Evolutionary conservation across 2,329 filamentous ascomycete genomes (phyloP), one percentile per base, ranked within the genome.

Genomic region (Grosmannia serpens): DNA sequence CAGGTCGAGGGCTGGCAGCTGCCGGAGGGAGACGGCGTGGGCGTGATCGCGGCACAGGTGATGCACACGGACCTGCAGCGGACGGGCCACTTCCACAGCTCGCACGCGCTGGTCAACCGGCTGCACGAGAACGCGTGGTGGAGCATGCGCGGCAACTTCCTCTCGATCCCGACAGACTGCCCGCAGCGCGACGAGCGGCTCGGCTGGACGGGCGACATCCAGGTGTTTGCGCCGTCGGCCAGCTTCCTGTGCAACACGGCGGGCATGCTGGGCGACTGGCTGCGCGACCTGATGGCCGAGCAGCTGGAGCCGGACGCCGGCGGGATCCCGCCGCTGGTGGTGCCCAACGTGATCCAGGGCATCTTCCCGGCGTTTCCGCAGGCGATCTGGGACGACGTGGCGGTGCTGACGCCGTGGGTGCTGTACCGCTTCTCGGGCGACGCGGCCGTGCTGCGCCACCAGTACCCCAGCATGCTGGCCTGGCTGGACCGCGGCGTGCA

Each of bases 131-230:
- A 85, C 57, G 73, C 79, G 0, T 64, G 70, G 33, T 84, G 81
- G 81, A 75, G 74, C 6, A 82, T 83, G 75, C 73, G 74, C 31
- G 80, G 80, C 0, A 85, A 84, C 62, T 84, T 85, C 62, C 62
- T 84, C 3, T 75, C 73, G 0, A 67, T 84, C 0, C 80, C 80
- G 0, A 84, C 80, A 0, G 82, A 85, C 63, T 82, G 79, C 62
- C 79, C 79, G 0, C 78, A 82, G 61, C 71, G 78, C 1, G 78
- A 83, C 57, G 79, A 82, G 66, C 71, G 79, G 0, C 66, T 82
- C 7, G 76, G 77, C 24, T 80, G 80, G 81, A 78, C 75, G 0
- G 76, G 81, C 20, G 76, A 81, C 61, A 69, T 73, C 9, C 75
- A 76, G 44, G 72, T 74, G 1, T 83, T 83, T 59, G 69, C 71